Evolutionary conservation across 2,329 filamentous ascomycete species (phyloP).

Genomic region (Diplocarpon mali): DNA sequence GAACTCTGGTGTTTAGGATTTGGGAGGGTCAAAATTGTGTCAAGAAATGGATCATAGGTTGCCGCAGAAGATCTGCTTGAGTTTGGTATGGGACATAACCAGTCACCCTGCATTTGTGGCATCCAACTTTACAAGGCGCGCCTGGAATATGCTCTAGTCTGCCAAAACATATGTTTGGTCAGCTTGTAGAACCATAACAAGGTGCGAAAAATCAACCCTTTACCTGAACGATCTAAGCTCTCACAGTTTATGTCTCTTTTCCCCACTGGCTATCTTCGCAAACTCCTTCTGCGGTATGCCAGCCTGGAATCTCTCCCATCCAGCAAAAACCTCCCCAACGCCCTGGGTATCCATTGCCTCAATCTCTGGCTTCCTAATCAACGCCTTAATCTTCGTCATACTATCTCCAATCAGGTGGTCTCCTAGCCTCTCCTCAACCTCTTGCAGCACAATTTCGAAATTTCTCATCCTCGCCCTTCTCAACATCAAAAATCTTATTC

Average conservation of each 20-base stretch:
- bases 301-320: constrained; percentile 60
- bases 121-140: too few species aligned
- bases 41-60: too few species aligned
- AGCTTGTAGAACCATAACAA: neutral
- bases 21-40: too few species aligned
- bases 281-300: constrained; percentile 79
- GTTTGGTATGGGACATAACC: too few species aligned
- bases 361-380: constrained; percentile 65
- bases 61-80: too few species aligned
- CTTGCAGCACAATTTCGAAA: constrained; percentile 64
- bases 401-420: constrained; percentile 70
- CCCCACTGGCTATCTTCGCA: constrained; percentile 66
- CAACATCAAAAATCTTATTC: constrained; percentile 62
- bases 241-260: constrained; percentile 90
- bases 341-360: constrained; percentile 67
- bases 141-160: too few species aligned
- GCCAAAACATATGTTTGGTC: too few species aligned
- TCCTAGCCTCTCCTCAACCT: constrained; percentile 74
- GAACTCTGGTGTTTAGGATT: neutral
- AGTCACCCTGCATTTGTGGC: too few species aligned
- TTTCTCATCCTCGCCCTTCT: constrained; percentile 49
- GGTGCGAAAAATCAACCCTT: constrained; percentile 5
- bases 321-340: constrained; percentile 74
- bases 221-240: constrained; percentile 1
- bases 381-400: constrained; percentile 70